phyloP scores from a whole-genome alignment of 1,284 basidiomycete genomes.

The Cutaneotrichosporon dermatis region DNA sequence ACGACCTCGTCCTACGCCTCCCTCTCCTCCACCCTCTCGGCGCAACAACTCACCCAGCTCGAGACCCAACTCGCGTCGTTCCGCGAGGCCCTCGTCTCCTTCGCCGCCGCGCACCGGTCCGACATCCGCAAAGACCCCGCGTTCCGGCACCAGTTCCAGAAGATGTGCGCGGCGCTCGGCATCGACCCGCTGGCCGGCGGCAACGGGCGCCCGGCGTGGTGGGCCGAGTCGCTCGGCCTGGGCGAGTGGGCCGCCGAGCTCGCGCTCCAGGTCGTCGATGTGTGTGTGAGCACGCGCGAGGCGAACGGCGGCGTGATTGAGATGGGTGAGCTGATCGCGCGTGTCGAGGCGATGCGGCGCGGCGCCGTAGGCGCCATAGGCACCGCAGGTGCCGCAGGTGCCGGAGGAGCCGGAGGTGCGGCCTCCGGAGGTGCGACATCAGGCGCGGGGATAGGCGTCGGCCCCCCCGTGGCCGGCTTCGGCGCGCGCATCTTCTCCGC shows the following conservation, averaged over 20 bases:
- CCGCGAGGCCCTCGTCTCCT: slow-evolving; percentile 70
- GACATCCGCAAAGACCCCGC: slow-evolving; percentile 80
- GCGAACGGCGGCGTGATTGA: slow-evolving; percentile 89
- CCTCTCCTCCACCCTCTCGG: slow-evolving; percentile 73
- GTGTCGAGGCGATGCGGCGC: slow-evolving; percentile 67
- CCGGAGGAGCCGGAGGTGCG: too few species aligned
- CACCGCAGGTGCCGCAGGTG: too few species aligned
- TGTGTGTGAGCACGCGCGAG: slow-evolving; percentile 83
- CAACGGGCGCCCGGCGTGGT: slow-evolving; percentile 58
- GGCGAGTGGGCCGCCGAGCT: slow-evolving; percentile 96
- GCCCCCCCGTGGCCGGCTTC: too few species aligned
- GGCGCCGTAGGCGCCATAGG: neutral
- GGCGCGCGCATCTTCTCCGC: too few species aligned
- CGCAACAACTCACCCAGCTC: slow-evolving; percentile 70
- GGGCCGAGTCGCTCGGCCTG: slow-evolving; percentile 75
- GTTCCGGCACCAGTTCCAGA: slow-evolving; percentile 88
- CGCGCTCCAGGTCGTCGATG: slow-evolving; percentile 93
- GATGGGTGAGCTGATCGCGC: slow-evolving; percentile 73
- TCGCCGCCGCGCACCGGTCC: slow-evolving; percentile 76
- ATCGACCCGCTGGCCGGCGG: slow-evolving; percentile 73
- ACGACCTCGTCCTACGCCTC: slow-evolving; percentile 60
- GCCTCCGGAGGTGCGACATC: too few species aligned
- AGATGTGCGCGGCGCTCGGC: slow-evolving; percentile 91
- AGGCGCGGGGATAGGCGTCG: too few species aligned
- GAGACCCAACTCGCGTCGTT: slow-evolving; percentile 80